Conservation (phyloP, 2,329 filamentous ascomycete genomes). For the Coccinonectria pachysandricola region DNA sequence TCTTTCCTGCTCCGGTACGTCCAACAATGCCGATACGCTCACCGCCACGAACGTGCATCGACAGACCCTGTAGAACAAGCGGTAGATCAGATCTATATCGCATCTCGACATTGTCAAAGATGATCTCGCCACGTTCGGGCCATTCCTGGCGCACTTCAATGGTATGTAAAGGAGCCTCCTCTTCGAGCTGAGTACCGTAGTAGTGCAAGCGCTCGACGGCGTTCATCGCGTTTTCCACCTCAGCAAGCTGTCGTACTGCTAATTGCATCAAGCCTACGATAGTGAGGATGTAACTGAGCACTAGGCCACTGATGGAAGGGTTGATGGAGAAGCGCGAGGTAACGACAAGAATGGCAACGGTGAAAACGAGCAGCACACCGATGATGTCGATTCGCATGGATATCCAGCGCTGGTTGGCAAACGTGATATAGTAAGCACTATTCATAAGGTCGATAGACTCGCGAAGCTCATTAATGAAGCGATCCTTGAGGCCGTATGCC, state of each 20-base stretch:
- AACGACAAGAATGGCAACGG: constrained; percentile 80
- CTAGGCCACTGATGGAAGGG: constrained; percentile 76
- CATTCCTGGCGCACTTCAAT: constrained; percentile 62
- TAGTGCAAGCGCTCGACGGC: constrained; percentile 84
- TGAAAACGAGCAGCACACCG: constrained; percentile 76
- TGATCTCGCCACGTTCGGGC: constrained; percentile 78
- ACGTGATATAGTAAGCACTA: constrained; percentile 87
- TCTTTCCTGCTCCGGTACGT: constrained; percentile 74
- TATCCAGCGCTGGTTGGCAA: constrained; percentile 91
- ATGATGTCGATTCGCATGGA: constrained; percentile 76
- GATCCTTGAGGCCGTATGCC: constrained; percentile 72
- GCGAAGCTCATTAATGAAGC: constrained; percentile 62
- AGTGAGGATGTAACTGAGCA: constrained; percentile 83
- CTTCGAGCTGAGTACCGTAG: constrained; percentile 77
- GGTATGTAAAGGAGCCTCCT: constrained; percentile 78
- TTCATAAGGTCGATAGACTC: constrained; percentile 83
- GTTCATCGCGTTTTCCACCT: constrained; percentile 98
- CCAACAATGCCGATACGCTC: constrained; percentile 76
- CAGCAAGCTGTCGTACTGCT: constrained; percentile 83
- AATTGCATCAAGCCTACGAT: constrained; percentile 97
- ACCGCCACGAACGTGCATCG: constrained; percentile 62
- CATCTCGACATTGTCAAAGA: constrained; percentile 69
- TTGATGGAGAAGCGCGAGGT: constrained; percentile 79
- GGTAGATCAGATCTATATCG: constrained; percentile 63
- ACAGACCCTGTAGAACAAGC: constrained; percentile 59